Evolutionary conservation across 345 rosid genomes (phyloP), one percentile per base, ranked within the genome.

Genomic region (Salix caprea): DNA sequence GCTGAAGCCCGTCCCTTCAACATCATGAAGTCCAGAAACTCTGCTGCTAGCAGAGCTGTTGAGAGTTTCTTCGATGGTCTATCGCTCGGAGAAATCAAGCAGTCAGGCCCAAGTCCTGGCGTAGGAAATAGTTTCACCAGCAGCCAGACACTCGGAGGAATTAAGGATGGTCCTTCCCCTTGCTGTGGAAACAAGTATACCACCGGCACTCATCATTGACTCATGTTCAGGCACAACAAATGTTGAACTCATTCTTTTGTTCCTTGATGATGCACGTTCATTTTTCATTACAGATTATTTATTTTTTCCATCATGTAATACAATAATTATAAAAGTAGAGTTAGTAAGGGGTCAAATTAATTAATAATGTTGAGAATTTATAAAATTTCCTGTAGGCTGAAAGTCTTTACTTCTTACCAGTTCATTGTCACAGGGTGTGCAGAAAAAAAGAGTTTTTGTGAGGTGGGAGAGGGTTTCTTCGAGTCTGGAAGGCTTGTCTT

Each of bases 31-130:
- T 30, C 80, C 4, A 28, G 18, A 77, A 73, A 75, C 42, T 36
- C 34, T 26, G 61, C 81, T 7, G 39, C 72, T 7, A 75, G 72
- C 12, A 76, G 75, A 72, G 69, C 64, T 48, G 71, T 77, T 28
- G 74, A 74, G 60, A 73, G 78, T 62, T 80, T 87, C 50, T 78
- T 89, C 21, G 84, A 86, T 65, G 86, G 85, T 54, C 74, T 82
- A 62, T 81, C 67, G 5, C 81, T 88, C 24, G 89, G 88, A 73
- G 82, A 86, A 8, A 82, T 88, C 67, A 88, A 90, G 81, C 54
- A 77, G 18, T 80, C 86, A 14, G 86, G 83, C 1, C 83, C 83
- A 26, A 77, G 76, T 28, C 73, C 84, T 16, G 84, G 82, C 4
- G 66, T 32, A 5, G 77, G 65, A 50, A 40, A 77, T 50, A 48